A percentile compares a stretch with the other conserved stretches of the same genome.
phyloP scores from a whole-genome alignment of 208 protist genomes.

The Tritrichomonas foetus region DNA sequence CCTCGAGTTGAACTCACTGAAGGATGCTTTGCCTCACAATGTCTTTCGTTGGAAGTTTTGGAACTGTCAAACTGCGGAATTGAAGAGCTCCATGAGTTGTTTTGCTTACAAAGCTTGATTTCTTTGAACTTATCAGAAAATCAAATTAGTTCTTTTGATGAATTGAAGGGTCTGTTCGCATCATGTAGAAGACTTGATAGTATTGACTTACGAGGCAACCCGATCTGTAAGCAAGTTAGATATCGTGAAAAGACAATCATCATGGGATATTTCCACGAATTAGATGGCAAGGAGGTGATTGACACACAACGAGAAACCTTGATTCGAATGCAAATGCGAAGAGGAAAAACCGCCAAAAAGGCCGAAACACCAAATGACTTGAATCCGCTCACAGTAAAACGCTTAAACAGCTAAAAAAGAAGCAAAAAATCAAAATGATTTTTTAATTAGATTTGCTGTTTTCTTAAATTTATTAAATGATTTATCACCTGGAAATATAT shows the following conservation, averaged over 20 bases:
- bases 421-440: too few species aligned
- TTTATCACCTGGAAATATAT: too few species aligned
- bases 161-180: neutral
- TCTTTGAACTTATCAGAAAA: neutral
- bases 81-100: neutral
- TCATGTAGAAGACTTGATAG: neutral
- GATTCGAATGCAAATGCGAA: neutral
- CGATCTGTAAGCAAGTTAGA: neutral
- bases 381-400: too few species aligned
- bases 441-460: too few species aligned
- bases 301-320: neutral
- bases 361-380: too few species aligned
- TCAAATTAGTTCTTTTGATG: slow-evolving; percentile 9
- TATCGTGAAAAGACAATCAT: neutral
- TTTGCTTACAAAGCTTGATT: neutral
- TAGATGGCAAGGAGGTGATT: neutral
- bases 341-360: too few species aligned
- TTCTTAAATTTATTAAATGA: too few species aligned
- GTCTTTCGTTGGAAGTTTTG: neutral
- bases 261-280: neutral
- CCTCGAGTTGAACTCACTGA: neutral
- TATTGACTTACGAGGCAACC: neutral
- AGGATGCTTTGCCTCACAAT: neutral
- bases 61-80: neutral
- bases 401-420: too few species aligned